Evolutionary conservation across 2,329 filamentous ascomycete genomes (phyloP).

Genomic region (Aspergillus neotritici): DNA sequence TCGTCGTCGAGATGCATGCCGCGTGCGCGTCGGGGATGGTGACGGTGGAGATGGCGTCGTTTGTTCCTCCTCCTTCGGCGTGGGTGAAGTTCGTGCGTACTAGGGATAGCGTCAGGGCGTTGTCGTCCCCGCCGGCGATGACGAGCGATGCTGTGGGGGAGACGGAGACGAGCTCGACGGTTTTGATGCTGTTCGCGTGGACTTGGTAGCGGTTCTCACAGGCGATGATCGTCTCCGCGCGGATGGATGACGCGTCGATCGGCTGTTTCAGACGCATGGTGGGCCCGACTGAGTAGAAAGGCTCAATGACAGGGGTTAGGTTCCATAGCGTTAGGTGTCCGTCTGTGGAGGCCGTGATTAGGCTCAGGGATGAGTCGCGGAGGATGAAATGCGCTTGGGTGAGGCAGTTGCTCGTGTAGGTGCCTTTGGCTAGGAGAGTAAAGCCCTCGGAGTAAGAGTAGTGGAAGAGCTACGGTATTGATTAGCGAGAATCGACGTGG

Average conservation of each 20-base stretch:
- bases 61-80: neutral
- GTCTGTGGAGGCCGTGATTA: constrained; percentile 71
- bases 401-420: constrained; percentile 68
- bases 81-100: constrained; percentile 20
- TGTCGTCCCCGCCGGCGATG: constrained; percentile 82
- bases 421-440: constrained; percentile 47
- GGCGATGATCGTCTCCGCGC: constrained; percentile 14
- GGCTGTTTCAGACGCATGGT: constrained; percentile 14
- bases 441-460: constrained; percentile 30
- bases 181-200: constrained; percentile 79
- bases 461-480: constrained; percentile 42
- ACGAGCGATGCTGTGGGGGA: constrained; percentile 45
- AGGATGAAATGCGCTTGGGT: constrained; percentile 53
- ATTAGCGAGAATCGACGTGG: constrained; percentile 9
- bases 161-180: constrained; percentile 33
- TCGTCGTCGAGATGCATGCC: constrained; percentile 39
- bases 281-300: constrained; percentile 23
- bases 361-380: constrained; percentile 38
- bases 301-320: constrained; percentile 26
- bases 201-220: constrained; percentile 45
- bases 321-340: constrained; percentile 65
- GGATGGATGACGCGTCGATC: constrained; percentile 18
- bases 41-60: constrained; percentile 25
- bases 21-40: constrained; percentile 41
- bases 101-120: constrained; percentile 61